These are phyloP conservation scores for Globisporangium barbulae DNA, from an alignment of 352 stramenopile genomes.

Conservation along the genomic window DNA sequence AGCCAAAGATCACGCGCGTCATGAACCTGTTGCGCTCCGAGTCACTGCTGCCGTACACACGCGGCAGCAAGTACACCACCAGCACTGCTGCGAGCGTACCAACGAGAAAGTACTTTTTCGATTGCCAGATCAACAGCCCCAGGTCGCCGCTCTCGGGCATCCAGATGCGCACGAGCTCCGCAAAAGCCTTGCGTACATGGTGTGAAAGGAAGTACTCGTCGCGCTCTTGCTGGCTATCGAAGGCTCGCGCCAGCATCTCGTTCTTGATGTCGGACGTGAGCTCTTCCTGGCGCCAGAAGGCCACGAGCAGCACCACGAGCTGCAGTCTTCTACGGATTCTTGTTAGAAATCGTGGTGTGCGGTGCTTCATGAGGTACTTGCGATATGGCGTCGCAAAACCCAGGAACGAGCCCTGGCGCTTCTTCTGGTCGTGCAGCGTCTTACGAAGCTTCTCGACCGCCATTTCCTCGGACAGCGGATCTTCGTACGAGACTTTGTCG, in stretches of 20 bases:
- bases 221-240: constrained; percentile 24
- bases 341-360: background rate
- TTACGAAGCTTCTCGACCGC: constrained; percentile 18
- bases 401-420: background rate
- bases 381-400: background rate
- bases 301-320: constrained; percentile 30
- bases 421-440: constrained; percentile 7
- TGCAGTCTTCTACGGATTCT: constrained; percentile 15
- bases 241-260: constrained; percentile 29
- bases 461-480: constrained; percentile 31
- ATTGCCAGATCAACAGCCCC: constrained; percentile 46
- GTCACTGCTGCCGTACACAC: background rate
- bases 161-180: constrained; percentile 50
- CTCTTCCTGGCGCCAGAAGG: constrained; percentile 60
- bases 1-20: constrained; percentile 35
- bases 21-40: constrained; percentile 30
- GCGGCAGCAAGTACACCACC: constrained; percentile 18
- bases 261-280: constrained; percentile 43
- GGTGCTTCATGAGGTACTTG: constrained; percentile 2
- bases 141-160: constrained; percentile 60
- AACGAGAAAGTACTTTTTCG: constrained; percentile 30
- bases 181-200: constrained; percentile 38
- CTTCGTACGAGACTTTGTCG: constrained; percentile 5
- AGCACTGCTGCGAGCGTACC: constrained; percentile 25
- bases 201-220: constrained; percentile 40